Evolutionary conservation across 768 basidiomycete species (phyloP).

Genomic region (Boletus sp.): DNA sequence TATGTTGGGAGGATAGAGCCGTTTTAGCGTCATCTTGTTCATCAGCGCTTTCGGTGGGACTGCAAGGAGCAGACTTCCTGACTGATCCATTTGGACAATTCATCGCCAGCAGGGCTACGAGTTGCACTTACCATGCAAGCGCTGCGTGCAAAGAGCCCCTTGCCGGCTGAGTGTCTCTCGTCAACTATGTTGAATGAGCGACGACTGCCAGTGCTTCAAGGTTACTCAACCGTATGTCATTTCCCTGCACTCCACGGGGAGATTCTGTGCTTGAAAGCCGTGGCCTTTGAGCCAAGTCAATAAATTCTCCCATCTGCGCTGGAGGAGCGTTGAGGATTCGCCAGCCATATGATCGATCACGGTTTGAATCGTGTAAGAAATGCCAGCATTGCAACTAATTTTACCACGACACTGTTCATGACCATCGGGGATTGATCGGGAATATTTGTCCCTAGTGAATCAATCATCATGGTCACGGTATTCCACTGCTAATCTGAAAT

Average conservation of each 20-base stretch:
- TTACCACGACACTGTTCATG: background rate
- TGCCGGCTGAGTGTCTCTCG: conserved; percentile 48
- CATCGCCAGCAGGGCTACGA: background rate
- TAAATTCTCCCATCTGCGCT: conserved; percentile 44
- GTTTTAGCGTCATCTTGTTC: conserved; percentile 66
- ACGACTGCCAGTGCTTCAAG: conserved; percentile 4
- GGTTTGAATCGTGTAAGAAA: background rate
- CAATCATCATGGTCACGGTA: no score
- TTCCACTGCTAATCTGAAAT: no score
- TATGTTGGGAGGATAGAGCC: conserved; percentile 48
- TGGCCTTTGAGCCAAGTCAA: conserved; percentile 51
- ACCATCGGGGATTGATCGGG: no score
- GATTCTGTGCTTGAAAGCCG: conserved; percentile 43
- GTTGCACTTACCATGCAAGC: conserved; percentile 39
- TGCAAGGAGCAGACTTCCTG: conserved; percentile 59
- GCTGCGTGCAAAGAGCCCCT: conserved; percentile 63
- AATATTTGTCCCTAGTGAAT: no score
- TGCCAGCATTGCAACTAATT: background rate
- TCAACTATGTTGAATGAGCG: conserved; percentile 2
- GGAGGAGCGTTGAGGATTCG: conserved; percentile 3
- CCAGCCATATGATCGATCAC: conserved; percentile 2
- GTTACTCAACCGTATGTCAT: conserved; percentile 48
- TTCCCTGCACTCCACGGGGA: conserved; percentile 52
- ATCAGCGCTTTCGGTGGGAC: conserved; percentile 71
- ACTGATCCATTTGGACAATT: conserved; percentile 31